Evolutionary conservation across 306 rosid species (phyloP).

Genomic region (Astragalus glycyphyllos): DNA sequence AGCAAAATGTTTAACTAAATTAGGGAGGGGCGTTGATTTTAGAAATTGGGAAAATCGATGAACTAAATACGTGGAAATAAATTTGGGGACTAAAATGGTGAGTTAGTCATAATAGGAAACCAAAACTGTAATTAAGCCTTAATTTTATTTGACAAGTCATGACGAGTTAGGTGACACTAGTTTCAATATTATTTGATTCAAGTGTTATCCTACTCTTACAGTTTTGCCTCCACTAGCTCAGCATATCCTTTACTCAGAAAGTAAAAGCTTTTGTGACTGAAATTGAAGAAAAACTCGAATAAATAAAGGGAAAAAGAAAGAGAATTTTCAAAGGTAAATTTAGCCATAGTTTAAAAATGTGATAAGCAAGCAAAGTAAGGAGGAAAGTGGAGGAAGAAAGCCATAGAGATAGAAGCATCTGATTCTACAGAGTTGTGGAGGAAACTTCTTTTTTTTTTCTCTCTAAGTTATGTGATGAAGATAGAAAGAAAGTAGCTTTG

Average conservation of each 20-base stretch:
- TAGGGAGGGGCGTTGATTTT: too few species aligned
- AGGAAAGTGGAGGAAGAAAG: conserved; percentile 49
- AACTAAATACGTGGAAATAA: too few species aligned
- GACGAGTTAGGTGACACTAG: background rate
- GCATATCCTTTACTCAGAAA: background rate
- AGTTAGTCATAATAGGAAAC: too few species aligned
- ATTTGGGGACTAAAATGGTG: too few species aligned
- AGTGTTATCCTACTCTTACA: background rate
- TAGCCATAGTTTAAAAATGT: conserved; percentile 37
- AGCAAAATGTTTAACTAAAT: too few species aligned
- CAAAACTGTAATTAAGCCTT: too few species aligned
- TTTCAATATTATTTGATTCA: background rate
- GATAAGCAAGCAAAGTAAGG: conserved; percentile 36
- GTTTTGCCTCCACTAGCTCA: background rate
- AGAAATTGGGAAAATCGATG: too few species aligned
- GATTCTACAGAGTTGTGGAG: conserved; percentile 57
- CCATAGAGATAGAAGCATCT: conserved; percentile 61
- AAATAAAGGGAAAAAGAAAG: conserved; percentile 9
- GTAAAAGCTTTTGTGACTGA: background rate
- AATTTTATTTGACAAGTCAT: conserved; percentile 8
- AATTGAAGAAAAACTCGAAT: conserved; percentile 1
- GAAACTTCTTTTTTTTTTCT: conserved; percentile 38
- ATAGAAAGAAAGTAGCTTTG: conserved; percentile 60
- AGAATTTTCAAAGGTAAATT: conserved; percentile 25
- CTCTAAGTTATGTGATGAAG: conserved; percentile 36